These are phyloP conservation scores for Colletotrichum sublineola DNA, from an alignment of 2,329 filamentous ascomycete species.

Conservation along the genomic window DNA sequence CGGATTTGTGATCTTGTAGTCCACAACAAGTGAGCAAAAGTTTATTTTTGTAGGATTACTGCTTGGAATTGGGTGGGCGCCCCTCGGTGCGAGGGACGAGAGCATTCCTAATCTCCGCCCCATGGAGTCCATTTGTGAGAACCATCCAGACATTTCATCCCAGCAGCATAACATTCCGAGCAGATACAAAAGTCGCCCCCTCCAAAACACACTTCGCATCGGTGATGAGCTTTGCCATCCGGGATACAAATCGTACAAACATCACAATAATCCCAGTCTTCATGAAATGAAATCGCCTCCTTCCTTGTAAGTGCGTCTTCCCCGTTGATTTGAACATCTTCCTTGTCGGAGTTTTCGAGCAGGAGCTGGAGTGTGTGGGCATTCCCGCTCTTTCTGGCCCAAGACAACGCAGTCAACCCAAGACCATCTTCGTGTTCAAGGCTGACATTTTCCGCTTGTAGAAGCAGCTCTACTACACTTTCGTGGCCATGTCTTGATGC, in stretches of 20 bases:
- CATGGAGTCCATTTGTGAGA: background rate
- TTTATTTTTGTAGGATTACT: background rate
- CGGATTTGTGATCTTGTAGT: background rate
- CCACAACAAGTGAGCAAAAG: background rate
- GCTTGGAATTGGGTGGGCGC: background rate
- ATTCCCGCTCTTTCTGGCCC: background rate
- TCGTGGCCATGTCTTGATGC: constrained; percentile 9
- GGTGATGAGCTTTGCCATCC: no score
- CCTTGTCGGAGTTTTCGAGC: background rate
- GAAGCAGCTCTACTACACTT: background rate
- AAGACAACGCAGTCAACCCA: background rate
- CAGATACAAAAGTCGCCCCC: background rate
- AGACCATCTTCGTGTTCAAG: background rate
- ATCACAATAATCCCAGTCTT: background rate
- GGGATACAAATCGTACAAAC: background rate
- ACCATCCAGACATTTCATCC: background rate
- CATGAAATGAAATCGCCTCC: background rate
- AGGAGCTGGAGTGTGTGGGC: background rate
- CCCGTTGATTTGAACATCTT: background rate
- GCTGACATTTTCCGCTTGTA: background rate
- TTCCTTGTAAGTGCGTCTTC: background rate
- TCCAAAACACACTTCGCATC: background rate
- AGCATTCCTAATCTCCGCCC: background rate
- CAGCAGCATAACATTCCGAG: background rate
- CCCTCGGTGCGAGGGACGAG: background rate